Evolutionary conservation across 2,329 filamentous ascomycete species (phyloP), one percentile per base, ranked within the genome.

Genomic region (Gaeumannomyces tritici): DNA sequence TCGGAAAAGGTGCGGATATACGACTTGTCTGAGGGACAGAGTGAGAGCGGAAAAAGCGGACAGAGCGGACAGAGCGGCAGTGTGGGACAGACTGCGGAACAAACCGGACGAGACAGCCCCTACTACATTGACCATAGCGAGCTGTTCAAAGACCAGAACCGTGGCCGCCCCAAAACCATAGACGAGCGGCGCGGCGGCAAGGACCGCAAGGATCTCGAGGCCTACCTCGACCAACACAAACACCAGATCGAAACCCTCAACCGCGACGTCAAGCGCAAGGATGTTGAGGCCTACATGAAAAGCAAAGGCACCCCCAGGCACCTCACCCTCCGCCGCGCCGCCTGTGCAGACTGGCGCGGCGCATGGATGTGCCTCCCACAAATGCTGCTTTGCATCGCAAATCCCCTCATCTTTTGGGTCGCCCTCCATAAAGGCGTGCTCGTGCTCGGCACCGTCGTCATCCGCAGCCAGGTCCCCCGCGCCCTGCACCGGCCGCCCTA

Each of bases 1-100:
- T 73, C 72, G 0, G 75, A 76, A 64, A 76, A 73, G 61, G 67
- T 76, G 12, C 71, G 68, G 5, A 69, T 77, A 27, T 76, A 74
- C 65, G 66, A 72, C 51, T 31, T 4, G 29, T 31, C n/a, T 31
- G 29, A 5, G 9, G 33, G 33, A 15, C 33, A 8, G 33, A n/a
- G n/a, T n/a, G n/a, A n/a, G n/a, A n/a, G n/a, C n/a, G n/a, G n/a
- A n/a, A n/a, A n/a, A n/a, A n/a, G n/a, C n/a, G n/a, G n/a, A n/a
- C n/a, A n/a, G n/a, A n/a, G n/a, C n/a, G n/a, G n/a, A n/a, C n/a
- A n/a, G n/a, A n/a, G n/a, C n/a, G n/a, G n/a, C n/a, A n/a, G n/a
- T n/a, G n/a, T n/a, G n/a, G n/a, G n/a, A n/a, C n/a, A n/a, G n/a
- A n/a, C n/a, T n/a, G n/a, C n/a, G n/a, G n/a, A n/a, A n/a, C n/a